phyloP scores from a whole-genome alignment of 805 yeast genomes.

The Saccharomycopsis selenospora region DNA sequence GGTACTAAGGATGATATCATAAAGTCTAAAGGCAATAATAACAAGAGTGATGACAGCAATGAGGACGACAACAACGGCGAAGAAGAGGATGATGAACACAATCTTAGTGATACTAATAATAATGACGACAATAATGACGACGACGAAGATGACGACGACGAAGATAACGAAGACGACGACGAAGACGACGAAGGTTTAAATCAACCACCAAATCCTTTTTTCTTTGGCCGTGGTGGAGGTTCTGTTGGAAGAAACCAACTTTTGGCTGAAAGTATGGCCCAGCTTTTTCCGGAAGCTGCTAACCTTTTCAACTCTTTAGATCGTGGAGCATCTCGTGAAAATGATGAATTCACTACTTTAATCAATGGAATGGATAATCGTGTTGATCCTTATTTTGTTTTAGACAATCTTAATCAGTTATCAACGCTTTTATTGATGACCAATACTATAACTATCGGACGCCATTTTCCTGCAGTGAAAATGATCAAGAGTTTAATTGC shows the following conservation, averaged over 20 bases:
- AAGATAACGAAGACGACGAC: constrained; percentile 19
- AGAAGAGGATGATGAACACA: too few relatives aligned
- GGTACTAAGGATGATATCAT: constrained; percentile 25
- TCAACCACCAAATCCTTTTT: constrained; percentile 20
- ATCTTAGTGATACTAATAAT: neutral
- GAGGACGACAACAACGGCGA: constrained; percentile 27
- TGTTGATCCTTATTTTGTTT: constrained; percentile 52
- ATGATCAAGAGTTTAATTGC: constrained; percentile 48
- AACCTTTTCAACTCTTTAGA: constrained; percentile 28
- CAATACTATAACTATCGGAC: constrained; percentile 54
- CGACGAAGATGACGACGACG: neutral
- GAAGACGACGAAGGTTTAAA: constrained; percentile 22
- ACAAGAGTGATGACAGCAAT: constrained; percentile 24
- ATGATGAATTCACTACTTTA: constrained; percentile 13
- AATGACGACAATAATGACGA: neutral
- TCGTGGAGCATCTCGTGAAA: constrained; percentile 18
- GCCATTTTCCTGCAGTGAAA: constrained; percentile 53
- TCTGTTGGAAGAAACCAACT: constrained; percentile 22
- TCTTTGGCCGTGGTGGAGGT: constrained; percentile 20
- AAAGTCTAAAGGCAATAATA: too few relatives aligned
- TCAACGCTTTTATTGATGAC: constrained; percentile 62
- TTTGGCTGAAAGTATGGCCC: constrained; percentile 27
- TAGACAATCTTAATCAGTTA: constrained; percentile 60
- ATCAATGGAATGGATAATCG: constrained; percentile 28
- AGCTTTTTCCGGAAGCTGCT: constrained; percentile 34